Percentiles rank a stretch among this genome's conserved stretches.
phyloP scores from a whole-genome alignment of 2,329 filamentous ascomycete genomes.

The Lasiodiplodia sp. region DNA sequence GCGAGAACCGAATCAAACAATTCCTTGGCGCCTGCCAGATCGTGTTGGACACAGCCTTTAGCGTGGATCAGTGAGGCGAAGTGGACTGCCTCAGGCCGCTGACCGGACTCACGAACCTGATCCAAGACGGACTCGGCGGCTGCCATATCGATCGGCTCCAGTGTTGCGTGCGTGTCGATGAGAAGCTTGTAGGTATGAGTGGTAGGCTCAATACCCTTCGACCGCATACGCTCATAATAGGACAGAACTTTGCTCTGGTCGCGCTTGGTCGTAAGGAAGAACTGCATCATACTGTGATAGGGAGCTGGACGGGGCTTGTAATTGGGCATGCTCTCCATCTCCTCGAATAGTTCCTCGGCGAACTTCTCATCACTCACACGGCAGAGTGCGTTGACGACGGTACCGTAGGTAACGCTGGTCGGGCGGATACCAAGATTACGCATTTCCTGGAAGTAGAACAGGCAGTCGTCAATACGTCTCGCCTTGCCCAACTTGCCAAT shows the following conservation, averaged over 20 bases:
- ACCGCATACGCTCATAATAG: conserved; percentile 95
- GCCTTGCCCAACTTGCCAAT: conserved; percentile 99
- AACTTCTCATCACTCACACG: conserved; percentile 98
- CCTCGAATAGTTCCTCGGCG: conserved; percentile 95
- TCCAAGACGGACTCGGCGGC: conserved; percentile 85
- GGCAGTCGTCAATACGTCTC: conserved; percentile 94
- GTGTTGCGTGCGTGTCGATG: conserved; percentile 91
- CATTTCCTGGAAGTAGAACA: conserved; percentile 99
- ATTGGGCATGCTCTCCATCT: conserved; percentile 99
- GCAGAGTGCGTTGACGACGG: conserved; percentile 96
- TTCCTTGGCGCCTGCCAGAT: conserved; percentile 81
- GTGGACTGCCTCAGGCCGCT: conserved; percentile 87
- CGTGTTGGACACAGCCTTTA: conserved; percentile 90
- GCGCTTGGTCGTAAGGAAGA: conserved; percentile 96
- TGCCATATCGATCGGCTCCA: conserved; percentile 88
- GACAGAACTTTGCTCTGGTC: conserved; percentile 91
- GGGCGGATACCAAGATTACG: conserved; percentile 89
- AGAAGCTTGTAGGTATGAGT: conserved; percentile 98
- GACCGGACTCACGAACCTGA: conserved; percentile 75
- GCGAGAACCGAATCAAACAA: conserved; percentile 83
- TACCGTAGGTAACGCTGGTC: conserved; percentile 97
- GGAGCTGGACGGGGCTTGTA: conserved; percentile 97
- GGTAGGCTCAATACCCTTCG: conserved; percentile 85
- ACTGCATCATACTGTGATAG: conserved; percentile 99
- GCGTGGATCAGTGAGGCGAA: conserved; percentile 96